Evolutionary conservation across 169 alveolate genomes (phyloP).

Genomic region (Fabrea salina): DNA sequence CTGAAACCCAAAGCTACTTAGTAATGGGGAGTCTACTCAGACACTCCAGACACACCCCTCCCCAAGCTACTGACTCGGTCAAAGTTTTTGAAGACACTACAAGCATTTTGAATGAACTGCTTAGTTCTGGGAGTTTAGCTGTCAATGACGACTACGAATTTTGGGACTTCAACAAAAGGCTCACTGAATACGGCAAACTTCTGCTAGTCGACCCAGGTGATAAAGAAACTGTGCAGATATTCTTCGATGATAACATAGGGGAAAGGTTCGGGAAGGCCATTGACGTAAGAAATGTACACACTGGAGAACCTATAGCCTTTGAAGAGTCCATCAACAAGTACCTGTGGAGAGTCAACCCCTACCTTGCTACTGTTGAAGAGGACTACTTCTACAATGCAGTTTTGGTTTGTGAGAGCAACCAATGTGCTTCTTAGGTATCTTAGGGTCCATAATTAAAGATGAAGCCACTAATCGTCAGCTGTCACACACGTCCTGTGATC

Average conservation of each 20-base stretch:
- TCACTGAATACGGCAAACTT: slow-evolving; percentile 52
- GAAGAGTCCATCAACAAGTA: slow-evolving; percentile 54
- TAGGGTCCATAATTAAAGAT: slow-evolving; percentile 35
- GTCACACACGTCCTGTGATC: slow-evolving; percentile 41
- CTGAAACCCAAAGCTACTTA: background rate
- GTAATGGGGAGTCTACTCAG: background rate
- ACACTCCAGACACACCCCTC: background rate
- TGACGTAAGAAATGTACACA: slow-evolving; percentile 63
- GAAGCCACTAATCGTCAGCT: slow-evolving; percentile 38
- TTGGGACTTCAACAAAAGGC: slow-evolving; percentile 35
- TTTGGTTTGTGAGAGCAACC: slow-evolving; percentile 62
- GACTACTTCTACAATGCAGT: slow-evolving; percentile 67
- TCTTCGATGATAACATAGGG: slow-evolving; percentile 65
- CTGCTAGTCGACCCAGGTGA: slow-evolving; percentile 66
- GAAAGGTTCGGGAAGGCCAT: slow-evolving; percentile 46
- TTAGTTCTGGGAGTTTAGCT: slow-evolving; percentile 52
- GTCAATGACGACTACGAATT: slow-evolving; percentile 55
- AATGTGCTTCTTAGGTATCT: too few species aligned
- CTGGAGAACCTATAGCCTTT: slow-evolving; percentile 51
- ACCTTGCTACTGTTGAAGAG: slow-evolving; percentile 69
- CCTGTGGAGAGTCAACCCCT: slow-evolving; percentile 66
- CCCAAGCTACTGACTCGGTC: background rate
- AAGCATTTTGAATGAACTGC: slow-evolving; percentile 56
- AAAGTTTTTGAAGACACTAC: slow-evolving; percentile 45
- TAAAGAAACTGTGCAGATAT: slow-evolving; percentile 60